phyloP scores from a whole-genome alignment of 495 filamentous ascomycete species.

The Daldinia loculata region DNA sequence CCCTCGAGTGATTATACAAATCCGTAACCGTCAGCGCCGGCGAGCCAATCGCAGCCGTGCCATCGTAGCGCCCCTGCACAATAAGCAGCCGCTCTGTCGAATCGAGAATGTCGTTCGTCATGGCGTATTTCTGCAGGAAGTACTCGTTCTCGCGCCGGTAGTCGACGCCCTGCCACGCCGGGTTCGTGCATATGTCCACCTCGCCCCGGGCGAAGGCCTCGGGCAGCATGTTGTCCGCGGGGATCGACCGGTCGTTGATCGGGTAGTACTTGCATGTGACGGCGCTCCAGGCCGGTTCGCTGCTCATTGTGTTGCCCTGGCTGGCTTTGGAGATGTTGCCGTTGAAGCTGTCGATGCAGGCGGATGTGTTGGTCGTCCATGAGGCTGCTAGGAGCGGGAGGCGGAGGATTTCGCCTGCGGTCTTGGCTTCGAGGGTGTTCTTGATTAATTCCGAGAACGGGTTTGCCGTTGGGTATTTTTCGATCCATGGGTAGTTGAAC shows the following conservation, averaged over 20 bases:
- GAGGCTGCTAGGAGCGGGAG: slow-evolving; percentile 34
- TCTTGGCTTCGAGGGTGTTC: slow-evolving; percentile 18
- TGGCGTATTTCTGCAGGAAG: slow-evolving; percentile 32
- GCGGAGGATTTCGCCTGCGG: slow-evolving; percentile 28
- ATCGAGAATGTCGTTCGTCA: slow-evolving; percentile 29
- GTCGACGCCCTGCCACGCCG: slow-evolving; percentile 21
- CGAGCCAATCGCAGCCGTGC: slow-evolving; percentile 34
- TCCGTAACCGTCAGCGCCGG: slow-evolving; percentile 20
- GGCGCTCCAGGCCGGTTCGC: slow-evolving; percentile 25
- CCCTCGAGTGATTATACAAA: slow-evolving; percentile 30
- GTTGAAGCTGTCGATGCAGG: slow-evolving; percentile 29
- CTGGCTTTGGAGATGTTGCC: slow-evolving; percentile 25
- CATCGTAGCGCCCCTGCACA: slow-evolving; percentile 28
- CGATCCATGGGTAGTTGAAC: slow-evolving; percentile 38
- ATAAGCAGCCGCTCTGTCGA: slow-evolving; percentile 23
- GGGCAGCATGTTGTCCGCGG: slow-evolving; percentile 29
- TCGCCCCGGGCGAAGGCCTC: slow-evolving; percentile 27
- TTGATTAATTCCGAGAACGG: slow-evolving; percentile 23
- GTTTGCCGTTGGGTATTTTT: slow-evolving; percentile 26
- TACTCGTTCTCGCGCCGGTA: slow-evolving; percentile 35
- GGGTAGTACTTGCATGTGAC: slow-evolving; percentile 31
- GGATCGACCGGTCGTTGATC: slow-evolving; percentile 31
- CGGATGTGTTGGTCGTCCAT: slow-evolving; percentile 17
- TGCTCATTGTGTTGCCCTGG: slow-evolving; percentile 10
- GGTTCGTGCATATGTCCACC: slow-evolving; percentile 24